Evolutionary conservation across 1,284 basidiomycete species (phyloP), one percentile per base, ranked within the genome.

Genomic region (Erythrobasidium hasegawianum): DNA sequence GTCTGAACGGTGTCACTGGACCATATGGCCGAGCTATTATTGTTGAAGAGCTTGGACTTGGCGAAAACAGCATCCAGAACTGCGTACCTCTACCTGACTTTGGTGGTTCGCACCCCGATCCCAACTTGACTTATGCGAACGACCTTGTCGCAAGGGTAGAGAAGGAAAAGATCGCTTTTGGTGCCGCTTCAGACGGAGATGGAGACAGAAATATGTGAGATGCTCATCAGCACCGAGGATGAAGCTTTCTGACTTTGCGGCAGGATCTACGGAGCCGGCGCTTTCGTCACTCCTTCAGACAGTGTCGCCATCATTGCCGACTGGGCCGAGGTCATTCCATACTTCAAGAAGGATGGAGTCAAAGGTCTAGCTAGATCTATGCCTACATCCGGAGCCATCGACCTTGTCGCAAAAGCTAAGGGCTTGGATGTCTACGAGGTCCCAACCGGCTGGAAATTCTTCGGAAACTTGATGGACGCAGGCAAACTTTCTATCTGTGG

Each of bases 371-470:
- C 95, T 4, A 85, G 95, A 71, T 89, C 87, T 75, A 98, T 98
- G 95, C 95, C 96, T 5, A 98, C 95, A 0, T 89, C 87, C 75
- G 95, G 90, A 70, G 95, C 96, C 26, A 93, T 98, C 76, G 96
- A 98, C 80, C 84, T 92, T 27, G 95, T 98, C 20, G 96, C 95
- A 16, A 85, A 94, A 83, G 89, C 87, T 78, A 94, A 91, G 81
- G 88, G 88, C n/a, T 79, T 95, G 66, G 90, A 96, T 78, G 86
- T 86, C 77, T 97, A 97, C 76, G 95, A 97, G 78, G 94, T 97
- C n/a, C 95, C 95, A 2, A 98, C 95, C 33, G 94, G 95, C 64
- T 97, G 92, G 95, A 98, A 98, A 80, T 98, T 98, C 85, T 98
- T 98, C 76, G 96, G 95, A 60, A 98, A 98, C 81, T 83, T 98